phyloP scores from a whole-genome alignment of 208 protist species.

The Porcisia hertigi region DNA sequence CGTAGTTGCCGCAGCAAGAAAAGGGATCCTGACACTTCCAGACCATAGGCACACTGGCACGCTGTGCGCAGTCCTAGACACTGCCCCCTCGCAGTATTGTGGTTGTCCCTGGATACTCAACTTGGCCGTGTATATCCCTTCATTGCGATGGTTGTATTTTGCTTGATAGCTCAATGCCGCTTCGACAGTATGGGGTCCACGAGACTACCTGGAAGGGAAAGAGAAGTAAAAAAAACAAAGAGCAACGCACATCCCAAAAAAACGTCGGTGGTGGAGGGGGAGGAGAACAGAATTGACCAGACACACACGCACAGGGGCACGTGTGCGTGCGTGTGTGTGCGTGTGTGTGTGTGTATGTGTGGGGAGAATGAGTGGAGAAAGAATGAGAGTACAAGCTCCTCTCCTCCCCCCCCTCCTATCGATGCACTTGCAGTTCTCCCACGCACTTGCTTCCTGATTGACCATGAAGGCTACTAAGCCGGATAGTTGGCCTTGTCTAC shows the following conservation, averaged over 20 bases:
- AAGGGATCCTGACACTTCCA: not conserved
- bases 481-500: slow-evolving; percentile 48
- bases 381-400: not conserved
- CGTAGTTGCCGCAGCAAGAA: not conserved
- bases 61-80: not conserved
- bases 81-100: not conserved
- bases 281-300: not conserved
- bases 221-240: not conserved
- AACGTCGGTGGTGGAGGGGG: too few species aligned
- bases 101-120: not conserved
- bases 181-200: not conserved
- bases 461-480: not conserved
- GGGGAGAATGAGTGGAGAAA: not conserved
- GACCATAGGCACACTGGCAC: not conserved
- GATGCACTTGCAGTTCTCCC: not conserved
- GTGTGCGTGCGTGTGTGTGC: not conserved
- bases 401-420: not conserved
- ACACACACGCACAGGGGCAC: not conserved
- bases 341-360: slow-evolving; percentile 4
- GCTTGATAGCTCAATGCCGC: not conserved
- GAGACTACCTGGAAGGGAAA: not conserved
- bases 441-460: not conserved
- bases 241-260: not conserved
- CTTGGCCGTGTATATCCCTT: not conserved
- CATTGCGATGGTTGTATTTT: not conserved